Evolutionary conservation across 225 moss, liverwort and hornwort genomes (phyloP).

Genomic region (Straminergon stramineum): DNA sequence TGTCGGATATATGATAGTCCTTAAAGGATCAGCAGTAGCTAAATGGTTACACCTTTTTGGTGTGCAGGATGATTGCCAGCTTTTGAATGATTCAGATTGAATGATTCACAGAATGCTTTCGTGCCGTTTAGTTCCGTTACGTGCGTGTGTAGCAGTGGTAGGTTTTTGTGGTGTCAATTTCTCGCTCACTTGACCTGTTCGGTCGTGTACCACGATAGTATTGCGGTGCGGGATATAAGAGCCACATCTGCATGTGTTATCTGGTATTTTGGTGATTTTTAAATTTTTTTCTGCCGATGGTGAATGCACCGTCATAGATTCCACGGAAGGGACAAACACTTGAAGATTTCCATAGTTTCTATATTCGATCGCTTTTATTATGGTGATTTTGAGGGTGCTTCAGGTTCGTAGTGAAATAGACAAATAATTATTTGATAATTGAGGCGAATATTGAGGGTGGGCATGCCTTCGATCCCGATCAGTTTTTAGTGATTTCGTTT

Average conservation of each 20-base stretch:
- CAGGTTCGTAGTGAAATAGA: slow-evolving; percentile 8
- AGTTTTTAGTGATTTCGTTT: background rate
- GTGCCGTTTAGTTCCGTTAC: background rate
- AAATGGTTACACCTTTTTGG: background rate
- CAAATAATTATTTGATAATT: slow-evolving; percentile 7
- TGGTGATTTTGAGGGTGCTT: background rate
- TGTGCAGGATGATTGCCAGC: background rate
- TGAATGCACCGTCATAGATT: background rate
- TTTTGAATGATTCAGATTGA: background rate
- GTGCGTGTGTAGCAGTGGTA: background rate
- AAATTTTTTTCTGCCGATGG: background rate
- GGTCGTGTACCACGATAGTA: background rate
- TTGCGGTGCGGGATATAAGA: background rate
- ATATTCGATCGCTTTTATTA: background rate
- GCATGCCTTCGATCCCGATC: slow-evolving; percentile 5
- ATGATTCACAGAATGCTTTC: background rate
- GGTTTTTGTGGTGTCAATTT: background rate
- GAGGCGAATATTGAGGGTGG: slow-evolving; percentile 8
- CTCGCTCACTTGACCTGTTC: background rate
- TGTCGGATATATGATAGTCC: background rate
- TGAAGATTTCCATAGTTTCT: background rate
- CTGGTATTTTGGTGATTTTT: background rate
- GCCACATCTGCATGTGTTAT: background rate
- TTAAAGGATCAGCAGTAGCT: background rate
- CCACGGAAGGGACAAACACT: background rate